These are phyloP conservation scores for Lentinula guzmanii DNA, from an alignment of 768 basidiomycete species.

Conservation along the genomic window DNA sequence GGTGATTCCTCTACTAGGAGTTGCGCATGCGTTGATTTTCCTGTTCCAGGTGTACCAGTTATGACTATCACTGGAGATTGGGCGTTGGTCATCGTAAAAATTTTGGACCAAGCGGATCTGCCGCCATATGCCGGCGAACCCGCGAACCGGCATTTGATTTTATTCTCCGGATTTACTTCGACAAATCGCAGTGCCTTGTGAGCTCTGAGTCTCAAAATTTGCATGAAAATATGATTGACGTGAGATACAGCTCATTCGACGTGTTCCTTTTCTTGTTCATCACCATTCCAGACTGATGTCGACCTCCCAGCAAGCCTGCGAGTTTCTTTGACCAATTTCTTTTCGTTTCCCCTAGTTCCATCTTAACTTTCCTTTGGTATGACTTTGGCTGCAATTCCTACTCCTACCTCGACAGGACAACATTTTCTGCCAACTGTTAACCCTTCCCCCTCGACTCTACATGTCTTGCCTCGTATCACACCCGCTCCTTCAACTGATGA, in stretches of 20 bases:
- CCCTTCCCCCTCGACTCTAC: slow-evolving; percentile 7
- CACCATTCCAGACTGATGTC: background rate
- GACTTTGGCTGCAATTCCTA: slow-evolving; percentile 6
- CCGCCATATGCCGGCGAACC: background rate
- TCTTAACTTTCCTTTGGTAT: background rate
- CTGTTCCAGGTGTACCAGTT: slow-evolving; percentile 93
- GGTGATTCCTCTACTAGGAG: slow-evolving; percentile 72
- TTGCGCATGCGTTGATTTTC: slow-evolving; percentile 90
- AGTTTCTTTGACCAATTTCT: background rate
- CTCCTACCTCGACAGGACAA: slow-evolving; percentile 11
- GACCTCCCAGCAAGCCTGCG: slow-evolving; percentile 2
- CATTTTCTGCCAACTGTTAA: background rate
- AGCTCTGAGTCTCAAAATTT: background rate
- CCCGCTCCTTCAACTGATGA: slow-evolving; percentile 24
- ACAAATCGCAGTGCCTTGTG: background rate
- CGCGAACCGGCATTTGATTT: background rate
- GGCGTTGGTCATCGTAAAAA: background rate
- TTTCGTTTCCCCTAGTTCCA: background rate
- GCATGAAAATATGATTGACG: background rate
- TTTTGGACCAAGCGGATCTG: background rate
- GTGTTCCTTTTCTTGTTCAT: background rate
- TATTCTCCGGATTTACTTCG: background rate
- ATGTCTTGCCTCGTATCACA: slow-evolving; percentile 27
- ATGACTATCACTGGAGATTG: slow-evolving; percentile 65
- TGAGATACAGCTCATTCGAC: background rate